Percentiles rank a stretch among this genome's conserved stretches.
Conservation (phyloP, 2,329 filamentous ascomycete genomes). For the Grosmannia penicillata region DNA sequence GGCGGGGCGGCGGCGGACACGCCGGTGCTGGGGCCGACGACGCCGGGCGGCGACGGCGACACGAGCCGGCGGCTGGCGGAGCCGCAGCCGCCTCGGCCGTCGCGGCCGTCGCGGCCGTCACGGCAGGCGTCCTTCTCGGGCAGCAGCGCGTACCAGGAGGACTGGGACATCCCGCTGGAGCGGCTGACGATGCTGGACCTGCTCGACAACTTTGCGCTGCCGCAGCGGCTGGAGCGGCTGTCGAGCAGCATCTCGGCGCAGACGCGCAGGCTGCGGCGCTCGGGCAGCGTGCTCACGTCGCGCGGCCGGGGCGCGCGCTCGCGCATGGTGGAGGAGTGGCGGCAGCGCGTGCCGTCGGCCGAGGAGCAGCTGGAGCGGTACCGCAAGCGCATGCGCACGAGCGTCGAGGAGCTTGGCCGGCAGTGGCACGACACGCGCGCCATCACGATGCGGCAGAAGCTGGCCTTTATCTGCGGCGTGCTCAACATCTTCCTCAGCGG, state of each 20-base stretch:
- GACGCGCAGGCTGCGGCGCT: conserved; percentile 70
- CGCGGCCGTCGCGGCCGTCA: conserved; percentile 45
- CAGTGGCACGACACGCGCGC: conserved; percentile 83
- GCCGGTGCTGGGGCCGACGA: conserved; percentile 30
- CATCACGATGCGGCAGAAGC: conserved; percentile 82
- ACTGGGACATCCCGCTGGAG: conserved; percentile 83
- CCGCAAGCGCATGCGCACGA: conserved; percentile 68
- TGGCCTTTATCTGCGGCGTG: conserved; percentile 90
- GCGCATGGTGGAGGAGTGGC: conserved; percentile 85
- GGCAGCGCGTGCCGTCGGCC: conserved; percentile 67
- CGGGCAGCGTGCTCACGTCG: conserved; percentile 65
- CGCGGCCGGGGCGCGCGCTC: conserved; percentile 68
- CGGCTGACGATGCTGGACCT: conserved; percentile 84
- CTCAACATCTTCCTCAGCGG: conserved; percentile 96
- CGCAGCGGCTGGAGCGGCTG: conserved; percentile 80
- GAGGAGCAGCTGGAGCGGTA: conserved; percentile 92
- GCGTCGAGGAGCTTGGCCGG: conserved; percentile 72
- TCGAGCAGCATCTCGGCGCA: conserved; percentile 71
- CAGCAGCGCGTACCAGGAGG: conserved; percentile 73
- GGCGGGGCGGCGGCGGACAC: conserved; percentile 32
- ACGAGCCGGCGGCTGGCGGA: conserved; percentile 3
- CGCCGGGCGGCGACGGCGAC: neutral
- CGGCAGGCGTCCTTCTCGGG: conserved; percentile 71
- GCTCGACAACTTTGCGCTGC: conserved; percentile 82
- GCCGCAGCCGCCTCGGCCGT: too few species aligned